phyloP scores from a whole-genome alignment of 352 stramenopile species.

The Globisporangium mamillatum region DNA sequence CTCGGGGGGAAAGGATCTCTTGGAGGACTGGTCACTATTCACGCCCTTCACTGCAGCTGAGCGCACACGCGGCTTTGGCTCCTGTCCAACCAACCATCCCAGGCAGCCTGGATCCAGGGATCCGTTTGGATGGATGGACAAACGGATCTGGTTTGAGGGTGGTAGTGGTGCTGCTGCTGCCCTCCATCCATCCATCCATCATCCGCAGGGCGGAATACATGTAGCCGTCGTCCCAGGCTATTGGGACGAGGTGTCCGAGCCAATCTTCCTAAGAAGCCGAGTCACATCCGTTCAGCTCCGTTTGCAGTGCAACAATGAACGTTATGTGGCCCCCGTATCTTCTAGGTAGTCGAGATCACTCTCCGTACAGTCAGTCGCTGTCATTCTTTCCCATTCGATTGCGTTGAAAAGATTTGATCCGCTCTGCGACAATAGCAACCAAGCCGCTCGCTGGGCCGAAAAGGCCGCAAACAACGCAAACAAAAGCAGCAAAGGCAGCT shows the following conservation, averaged over 20 bases:
- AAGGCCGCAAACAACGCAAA: neutral
- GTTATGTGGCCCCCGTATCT: neutral
- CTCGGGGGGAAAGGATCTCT: neutral
- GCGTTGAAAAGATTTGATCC: neutral
- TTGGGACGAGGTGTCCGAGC: neutral
- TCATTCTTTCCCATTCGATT: neutral
- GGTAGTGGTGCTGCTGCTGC: neutral
- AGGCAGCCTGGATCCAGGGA: neutral
- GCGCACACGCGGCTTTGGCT: neutral
- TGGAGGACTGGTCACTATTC: neutral
- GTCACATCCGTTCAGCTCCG: neutral
- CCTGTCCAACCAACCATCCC: neutral
- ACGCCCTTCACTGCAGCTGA: neutral
- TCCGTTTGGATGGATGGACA: constrained; percentile 1
- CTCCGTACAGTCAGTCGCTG: neutral
- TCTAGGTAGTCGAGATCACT: neutral
- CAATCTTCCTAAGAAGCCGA: neutral
- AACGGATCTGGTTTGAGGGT: neutral
- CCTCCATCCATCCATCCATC: constrained; percentile 6
- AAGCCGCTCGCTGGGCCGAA: neutral
- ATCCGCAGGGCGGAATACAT: neutral
- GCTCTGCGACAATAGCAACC: neutral
- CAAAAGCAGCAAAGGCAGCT: neutral
- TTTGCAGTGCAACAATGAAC: neutral
- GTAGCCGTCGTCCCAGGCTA: neutral